These are phyloP conservation scores for Leccinum huronense DNA, from an alignment of 1,284 basidiomycete species.

Conservation along the genomic window DNA sequence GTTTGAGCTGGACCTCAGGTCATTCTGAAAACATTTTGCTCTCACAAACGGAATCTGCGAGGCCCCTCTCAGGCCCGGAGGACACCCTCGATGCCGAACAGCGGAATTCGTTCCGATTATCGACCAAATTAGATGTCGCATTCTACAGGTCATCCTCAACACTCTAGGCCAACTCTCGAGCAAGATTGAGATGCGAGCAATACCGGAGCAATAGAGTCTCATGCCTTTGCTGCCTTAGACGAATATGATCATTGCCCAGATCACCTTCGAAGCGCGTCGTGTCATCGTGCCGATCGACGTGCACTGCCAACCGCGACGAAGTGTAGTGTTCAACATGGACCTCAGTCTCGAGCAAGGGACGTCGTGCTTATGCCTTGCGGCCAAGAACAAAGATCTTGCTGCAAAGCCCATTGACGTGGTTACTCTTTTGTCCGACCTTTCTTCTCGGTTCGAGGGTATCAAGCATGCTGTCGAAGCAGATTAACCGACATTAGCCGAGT, in stretches of 20 bases:
- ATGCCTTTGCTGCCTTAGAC: conserved; percentile 65
- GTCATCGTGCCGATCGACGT: conserved; percentile 73
- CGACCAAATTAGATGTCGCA: conserved; percentile 56
- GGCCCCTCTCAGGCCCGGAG: conserved; percentile 36
- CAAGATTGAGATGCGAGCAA: conserved; percentile 52
- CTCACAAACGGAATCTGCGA: conserved; percentile 59
- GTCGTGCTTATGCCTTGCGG: conserved; percentile 49
- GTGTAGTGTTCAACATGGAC: conserved; percentile 55
- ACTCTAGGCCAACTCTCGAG: conserved; percentile 60
- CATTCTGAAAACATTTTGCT: conserved; percentile 56
- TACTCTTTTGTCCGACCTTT: conserved; percentile 43
- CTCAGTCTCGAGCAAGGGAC: conserved; percentile 53
- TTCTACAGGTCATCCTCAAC: conserved; percentile 56
- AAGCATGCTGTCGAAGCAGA: conserved; percentile 38
- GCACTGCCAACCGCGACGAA: conserved; percentile 70
- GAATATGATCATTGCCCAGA: conserved; percentile 53
- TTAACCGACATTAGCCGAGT: conserved; percentile 6
- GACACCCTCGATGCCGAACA: conserved; percentile 19
- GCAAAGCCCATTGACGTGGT: conserved; percentile 37
- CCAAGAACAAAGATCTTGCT: conserved; percentile 39
- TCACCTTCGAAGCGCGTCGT: conserved; percentile 65
- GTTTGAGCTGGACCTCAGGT: conserved; percentile 81
- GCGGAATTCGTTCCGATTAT: conserved; percentile 43
- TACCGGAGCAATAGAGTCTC: conserved; percentile 49
- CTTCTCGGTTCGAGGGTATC: conserved; percentile 41